These are phyloP conservation scores for Fusarium succisae DNA, from an alignment of 2,329 filamentous ascomycete genomes.

Conservation along the genomic window DNA sequence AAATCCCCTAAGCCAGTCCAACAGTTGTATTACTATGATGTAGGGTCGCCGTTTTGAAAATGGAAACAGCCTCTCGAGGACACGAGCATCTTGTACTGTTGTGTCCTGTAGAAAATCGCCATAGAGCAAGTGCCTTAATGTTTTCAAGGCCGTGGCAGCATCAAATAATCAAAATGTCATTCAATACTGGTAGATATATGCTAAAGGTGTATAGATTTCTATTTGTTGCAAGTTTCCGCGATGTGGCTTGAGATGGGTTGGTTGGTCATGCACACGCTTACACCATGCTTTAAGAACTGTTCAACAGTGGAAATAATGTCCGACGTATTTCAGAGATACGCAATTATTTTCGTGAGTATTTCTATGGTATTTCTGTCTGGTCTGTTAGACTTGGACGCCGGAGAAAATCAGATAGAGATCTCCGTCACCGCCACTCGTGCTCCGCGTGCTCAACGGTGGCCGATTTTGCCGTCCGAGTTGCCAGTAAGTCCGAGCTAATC, in stretches of 20 bases:
- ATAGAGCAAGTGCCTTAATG: background rate
- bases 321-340: too few species aligned
- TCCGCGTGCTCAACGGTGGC: background rate
- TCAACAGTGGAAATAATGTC: too few species aligned
- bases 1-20: fast-evolving
- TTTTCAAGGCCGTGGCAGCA: background rate
- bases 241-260: background rate
- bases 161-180: background rate
- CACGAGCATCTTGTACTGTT: background rate
- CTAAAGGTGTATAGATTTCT: background rate
- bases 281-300: too few species aligned
- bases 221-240: background rate
- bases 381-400: too few species aligned
- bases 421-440: background rate
- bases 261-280: background rate
- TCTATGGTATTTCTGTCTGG: background rate
- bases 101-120: background rate
- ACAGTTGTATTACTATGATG: background rate
- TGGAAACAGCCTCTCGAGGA: too few species aligned
- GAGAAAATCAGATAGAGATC: background rate
- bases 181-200: too few species aligned
- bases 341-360: background rate
- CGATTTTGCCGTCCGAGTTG: background rate
- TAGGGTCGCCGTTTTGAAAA: background rate
- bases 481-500: background rate